These are phyloP conservation scores for Samsoniella hepiali DNA, from an alignment of 2,329 filamentous ascomycete genomes.

Conservation along the genomic window DNA sequence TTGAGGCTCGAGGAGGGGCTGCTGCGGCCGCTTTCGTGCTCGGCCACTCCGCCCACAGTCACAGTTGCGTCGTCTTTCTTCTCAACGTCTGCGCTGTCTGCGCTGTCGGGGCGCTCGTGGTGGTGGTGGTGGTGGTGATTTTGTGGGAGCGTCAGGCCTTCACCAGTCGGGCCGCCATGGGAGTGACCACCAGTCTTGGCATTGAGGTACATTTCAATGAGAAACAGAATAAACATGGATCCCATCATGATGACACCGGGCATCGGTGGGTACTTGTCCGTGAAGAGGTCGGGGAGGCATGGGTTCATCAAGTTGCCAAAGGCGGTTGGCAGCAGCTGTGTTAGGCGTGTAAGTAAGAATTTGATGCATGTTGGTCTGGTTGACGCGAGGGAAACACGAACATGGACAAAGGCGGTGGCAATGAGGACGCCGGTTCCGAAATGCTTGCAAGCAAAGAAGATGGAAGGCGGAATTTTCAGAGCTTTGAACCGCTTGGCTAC, in stretches of 20 bases:
- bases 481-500: conserved; percentile 54
- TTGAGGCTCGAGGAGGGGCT: background rate
- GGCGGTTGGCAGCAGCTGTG: conserved; percentile 55
- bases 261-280: conserved; percentile 56
- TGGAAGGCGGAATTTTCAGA: conserved; percentile 53
- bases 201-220: conserved; percentile 61
- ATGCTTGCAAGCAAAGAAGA: conserved; percentile 62
- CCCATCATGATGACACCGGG: conserved; percentile 65
- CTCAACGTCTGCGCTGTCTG: background rate
- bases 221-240: conserved; percentile 58
- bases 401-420: conserved; percentile 70
- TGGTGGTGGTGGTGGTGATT: conserved; percentile 10
- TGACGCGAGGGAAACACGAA: conserved; percentile 30
- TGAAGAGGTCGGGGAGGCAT: conserved; percentile 59
- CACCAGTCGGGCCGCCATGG: conserved; percentile 54
- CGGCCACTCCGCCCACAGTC: conserved; percentile 31
- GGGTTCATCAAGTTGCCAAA: conserved; percentile 51
- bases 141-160: background rate
- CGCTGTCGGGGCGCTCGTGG: background rate
- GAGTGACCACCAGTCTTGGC: conserved; percentile 56
- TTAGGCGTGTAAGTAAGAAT: background rate
- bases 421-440: conserved; percentile 70
- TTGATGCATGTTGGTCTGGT: background rate
- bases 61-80: conserved; percentile 26
- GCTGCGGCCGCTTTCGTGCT: conserved; percentile 30